These are phyloP conservation scores for Blastobotrys americana DNA, from an alignment of 805 yeast genomes.

Conservation along the genomic window DNA sequence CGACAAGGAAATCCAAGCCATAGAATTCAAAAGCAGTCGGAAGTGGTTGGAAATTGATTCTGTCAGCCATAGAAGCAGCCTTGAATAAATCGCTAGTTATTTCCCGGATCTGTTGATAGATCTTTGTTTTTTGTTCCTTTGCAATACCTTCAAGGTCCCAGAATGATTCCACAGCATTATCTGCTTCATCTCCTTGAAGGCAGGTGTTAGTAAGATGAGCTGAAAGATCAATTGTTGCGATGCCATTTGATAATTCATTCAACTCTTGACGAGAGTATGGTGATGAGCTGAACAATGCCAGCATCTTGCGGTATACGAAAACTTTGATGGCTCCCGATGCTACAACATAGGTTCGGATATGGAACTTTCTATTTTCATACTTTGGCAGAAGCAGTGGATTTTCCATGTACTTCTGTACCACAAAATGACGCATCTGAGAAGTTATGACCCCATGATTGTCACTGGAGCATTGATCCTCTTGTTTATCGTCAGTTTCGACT, in stretches of 20 bases:
- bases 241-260: constrained; percentile 24
- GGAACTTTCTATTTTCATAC: constrained; percentile 72
- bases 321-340: constrained; percentile 70
- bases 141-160: constrained; percentile 43
- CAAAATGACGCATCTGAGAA: constrained; percentile 83
- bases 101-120: constrained; percentile 50
- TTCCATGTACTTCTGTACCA: constrained; percentile 73
- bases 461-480: constrained; percentile 29
- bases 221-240: constrained; percentile 36
- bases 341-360: constrained; percentile 76
- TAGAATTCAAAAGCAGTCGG: constrained; percentile 76
- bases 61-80: constrained; percentile 77
- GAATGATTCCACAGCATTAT: constrained; percentile 53
- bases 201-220: constrained; percentile 95
- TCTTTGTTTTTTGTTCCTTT: constrained; percentile 31
- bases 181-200: constrained; percentile 49
- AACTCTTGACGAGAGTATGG: constrained; percentile 36
- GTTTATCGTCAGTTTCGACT: constrained; percentile 52
- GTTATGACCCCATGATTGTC: constrained; percentile 62
- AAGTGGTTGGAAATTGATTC: constrained; percentile 77
- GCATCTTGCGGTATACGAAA: constrained; percentile 69
- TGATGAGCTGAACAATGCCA: constrained; percentile 69
- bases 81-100: constrained; percentile 63
- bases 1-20: constrained; percentile 84
- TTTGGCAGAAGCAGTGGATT: constrained; percentile 59